Evolutionary conservation across 1,139 yeast species (phyloP), one percentile per base, ranked within the genome.

Genomic region (Pneumocystis sp.): DNA sequence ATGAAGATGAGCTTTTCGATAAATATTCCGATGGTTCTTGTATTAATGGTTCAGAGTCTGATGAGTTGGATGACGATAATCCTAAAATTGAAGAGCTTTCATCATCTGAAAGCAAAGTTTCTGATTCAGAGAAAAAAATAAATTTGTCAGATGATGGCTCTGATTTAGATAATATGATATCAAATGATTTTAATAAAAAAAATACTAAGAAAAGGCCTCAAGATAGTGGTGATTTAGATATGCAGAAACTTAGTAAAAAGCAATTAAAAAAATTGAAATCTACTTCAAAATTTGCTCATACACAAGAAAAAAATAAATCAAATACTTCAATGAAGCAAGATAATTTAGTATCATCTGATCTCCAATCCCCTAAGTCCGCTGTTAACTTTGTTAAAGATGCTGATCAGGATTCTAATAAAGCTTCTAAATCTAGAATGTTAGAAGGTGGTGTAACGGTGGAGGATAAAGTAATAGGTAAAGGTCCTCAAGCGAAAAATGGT

Each of bases 371-470:
- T 70, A 82, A 81, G 70, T 87, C 87, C 78, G 82, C 84, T 72
- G 97, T 91, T 68, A 88, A 90, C 76, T 93, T 93, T 82, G 82
- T 88, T 77, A 85, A 89, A 77, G 86, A 88, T 70, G 84, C 91
- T 73, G 97, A 91, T 79, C 95, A 89, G 80, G 97, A 96, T 67
- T 96, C 97, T 75, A 61, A 65, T 37, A 64, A 66, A n/a, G 66
- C 68, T 8, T 25, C 65, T 12, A 83, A 85, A 71, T 82, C 87
- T 73, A 85, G 86, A 80, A 87, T 89, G 67, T 83, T 93, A 70
- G 87, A 88, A 74, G 97, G 97, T 71, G 97, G 97, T 74, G 91
- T 93, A 71, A 80, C 87, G 68, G 80, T 91, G 73, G 98, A 93
- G 81, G 98, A 95, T 80, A 86, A 96, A 79, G 85, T 86, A 70